Percentiles rank a stretch among this genome's conserved stretches.
Evolutionary conservation across 2,329 filamentous ascomycete species (phyloP).

Genomic region (Alternaria alternata): DNA sequence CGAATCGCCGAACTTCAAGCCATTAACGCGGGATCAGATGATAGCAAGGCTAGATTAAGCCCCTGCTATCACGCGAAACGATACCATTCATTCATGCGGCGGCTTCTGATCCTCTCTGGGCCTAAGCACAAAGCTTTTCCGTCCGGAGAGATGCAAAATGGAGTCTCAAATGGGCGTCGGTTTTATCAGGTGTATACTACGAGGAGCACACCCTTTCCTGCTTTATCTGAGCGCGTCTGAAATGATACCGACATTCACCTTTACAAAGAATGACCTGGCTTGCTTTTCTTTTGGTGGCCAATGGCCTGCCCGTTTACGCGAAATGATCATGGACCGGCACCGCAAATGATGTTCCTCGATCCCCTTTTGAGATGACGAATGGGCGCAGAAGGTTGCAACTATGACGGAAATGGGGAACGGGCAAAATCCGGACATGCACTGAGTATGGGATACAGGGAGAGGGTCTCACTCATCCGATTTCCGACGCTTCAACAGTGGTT

Average conservation of each 20-base stretch:
- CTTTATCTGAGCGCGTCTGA: conserved; percentile 50
- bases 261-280: conserved; percentile 46
- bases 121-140: conserved; percentile 42
- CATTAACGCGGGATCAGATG: conserved; percentile 94
- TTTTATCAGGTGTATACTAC: conserved; percentile 44
- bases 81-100: conserved; percentile 51
- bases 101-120: conserved; percentile 45
- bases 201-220: conserved; percentile 46
- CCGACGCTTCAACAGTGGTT: conserved; percentile 36
- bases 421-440: conserved; percentile 43
- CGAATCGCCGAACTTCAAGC: conserved; percentile 80
- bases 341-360: conserved; percentile 47
- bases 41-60: conserved; percentile 89
- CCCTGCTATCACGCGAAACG: conserved; percentile 48
- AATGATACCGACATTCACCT: conserved; percentile 50
- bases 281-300: conserved; percentile 43
- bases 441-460: conserved; percentile 40
- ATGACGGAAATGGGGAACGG: conserved; percentile 36
- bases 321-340: conserved; percentile 37
- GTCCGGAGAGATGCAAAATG: conserved; percentile 44
- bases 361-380: conserved; percentile 37
- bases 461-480: conserved; percentile 32
- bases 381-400: conserved; percentile 41
- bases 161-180: conserved; percentile 49
- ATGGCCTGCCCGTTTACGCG: conserved; percentile 38